phyloP scores from a whole-genome alignment of 1,284 basidiomycete genomes.

The Meira nashicola region DNA sequence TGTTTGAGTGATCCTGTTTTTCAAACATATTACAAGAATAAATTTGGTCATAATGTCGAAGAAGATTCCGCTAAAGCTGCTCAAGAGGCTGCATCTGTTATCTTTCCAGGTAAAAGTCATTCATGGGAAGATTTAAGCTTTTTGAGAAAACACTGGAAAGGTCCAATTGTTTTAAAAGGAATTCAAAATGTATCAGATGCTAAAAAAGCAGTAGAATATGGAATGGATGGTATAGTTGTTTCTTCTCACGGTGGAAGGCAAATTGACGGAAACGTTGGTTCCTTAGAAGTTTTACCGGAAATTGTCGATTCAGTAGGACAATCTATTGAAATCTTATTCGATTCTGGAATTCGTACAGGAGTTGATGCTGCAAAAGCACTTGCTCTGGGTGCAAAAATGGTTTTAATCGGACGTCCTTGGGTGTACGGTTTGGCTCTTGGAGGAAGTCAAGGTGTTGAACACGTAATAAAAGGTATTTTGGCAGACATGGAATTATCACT shows the following conservation, averaged over 20 bases:
- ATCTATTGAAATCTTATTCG: constrained; percentile 59
- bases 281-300: constrained; percentile 47
- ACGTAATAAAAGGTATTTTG: constrained; percentile 62
- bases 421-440: constrained; percentile 62
- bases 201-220: constrained; percentile 63
- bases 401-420: constrained; percentile 51
- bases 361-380: constrained; percentile 69
- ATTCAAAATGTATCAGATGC: constrained; percentile 60
- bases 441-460: constrained; percentile 65
- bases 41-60: no score
- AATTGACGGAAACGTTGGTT: constrained; percentile 23
- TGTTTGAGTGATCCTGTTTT: constrained; percentile 65
- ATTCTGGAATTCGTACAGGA: constrained; percentile 71
- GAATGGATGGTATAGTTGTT: constrained; percentile 70
- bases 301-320: constrained; percentile 60
- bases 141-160: constrained; percentile 58
- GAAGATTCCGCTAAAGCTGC: constrained; percentile 54
- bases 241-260: constrained; percentile 67
- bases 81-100: constrained; percentile 53
- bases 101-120: constrained; percentile 63
- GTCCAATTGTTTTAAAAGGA: constrained; percentile 62
- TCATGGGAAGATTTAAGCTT: constrained; percentile 58
- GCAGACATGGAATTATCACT: constrained; percentile 60
- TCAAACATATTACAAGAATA: constrained; percentile 52
- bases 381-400: constrained; percentile 51